phyloP scores from a whole-genome alignment of 495 filamentous ascomycete species.

The Aspergillus sparsus region DNA sequence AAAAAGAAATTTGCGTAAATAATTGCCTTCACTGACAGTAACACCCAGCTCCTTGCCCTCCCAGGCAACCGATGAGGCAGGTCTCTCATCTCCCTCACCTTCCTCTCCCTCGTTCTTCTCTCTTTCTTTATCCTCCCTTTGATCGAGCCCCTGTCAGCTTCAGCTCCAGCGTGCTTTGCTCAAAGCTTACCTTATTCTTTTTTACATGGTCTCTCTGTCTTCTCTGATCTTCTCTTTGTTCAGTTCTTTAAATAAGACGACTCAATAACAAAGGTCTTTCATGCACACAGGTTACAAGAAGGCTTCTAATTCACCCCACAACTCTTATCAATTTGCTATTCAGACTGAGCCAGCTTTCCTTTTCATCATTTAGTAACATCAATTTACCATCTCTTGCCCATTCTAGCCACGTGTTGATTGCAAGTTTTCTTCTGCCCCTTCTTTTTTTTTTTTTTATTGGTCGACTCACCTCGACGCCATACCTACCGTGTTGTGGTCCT shows the following conservation, averaged over 20 bases:
- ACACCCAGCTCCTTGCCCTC: background rate
- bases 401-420: background rate
- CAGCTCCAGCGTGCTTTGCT: background rate
- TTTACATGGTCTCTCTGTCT: background rate
- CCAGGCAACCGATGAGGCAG: constrained; percentile 1
- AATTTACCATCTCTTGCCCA: constrained; percentile 1
- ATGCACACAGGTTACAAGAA: background rate
- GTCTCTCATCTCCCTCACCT: constrained; percentile 3
- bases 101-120: constrained; percentile 11
- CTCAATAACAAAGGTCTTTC: background rate
- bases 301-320: background rate
- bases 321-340: background rate
- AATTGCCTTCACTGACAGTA: constrained; percentile 5
- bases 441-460: background rate
- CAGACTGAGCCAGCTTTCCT: background rate
- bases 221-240: too few species aligned
- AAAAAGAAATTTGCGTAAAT: background rate
- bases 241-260: too few species aligned
- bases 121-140: constrained; percentile 1
- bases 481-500: background rate
- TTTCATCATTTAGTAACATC: background rate
- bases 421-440: background rate
- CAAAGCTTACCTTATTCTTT: constrained; percentile 3
- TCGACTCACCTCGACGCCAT: background rate
- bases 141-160: background rate